Evolutionary conservation across 176 grass and related monocot genomes (phyloP), one percentile per base, ranked within the genome.

Genomic region (Rhipidocladum racemiflorum): DNA sequence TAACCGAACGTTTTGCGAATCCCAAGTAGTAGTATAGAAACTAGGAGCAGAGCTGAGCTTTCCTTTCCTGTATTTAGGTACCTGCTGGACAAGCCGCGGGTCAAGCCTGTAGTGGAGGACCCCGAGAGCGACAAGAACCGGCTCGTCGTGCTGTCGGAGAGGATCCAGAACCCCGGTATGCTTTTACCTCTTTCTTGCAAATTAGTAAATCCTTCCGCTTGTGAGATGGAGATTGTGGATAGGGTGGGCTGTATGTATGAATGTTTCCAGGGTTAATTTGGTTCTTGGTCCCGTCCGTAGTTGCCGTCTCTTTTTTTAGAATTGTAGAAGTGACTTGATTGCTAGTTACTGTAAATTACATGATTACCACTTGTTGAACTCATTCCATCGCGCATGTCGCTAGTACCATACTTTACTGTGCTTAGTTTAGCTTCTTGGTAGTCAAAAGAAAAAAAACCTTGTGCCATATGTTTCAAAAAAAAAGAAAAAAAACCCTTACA

Each of bases 51-150:
- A 77, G 1, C 34, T 4, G 65, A 70, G 13, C 25, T 20, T 27
- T 25, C 55, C 7, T 14, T 2, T 61, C 65, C 55, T 35, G 18
- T 68, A 49, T 68, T 12, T 64, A 95, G 96, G 35, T 90, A 55
- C 80, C 56, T 99, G 40, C 68, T 99, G 42, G 91, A 99, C 69
- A 95, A 88, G 70, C 82, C 89, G 42, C 89, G 92, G 35, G 80
- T 99, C 21, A 99, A 99, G 72, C 89, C 96, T 81, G 90, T 99
- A 21, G 86, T 82, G 24, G 92, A 95, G 81, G 96, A 99, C 61
- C 90, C 92, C 29, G 85, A 84, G 66, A 84, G 72, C 62, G 83
- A 88, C 7, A 95, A 91, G 85, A 91, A 91, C 76, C 85, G 96
- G 21, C 86, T 95, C 5, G 84, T 91, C 17, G 30, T 99, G 85